phyloP scores from a whole-genome alignment of 345 rosid genomes.

The Linum usitatissimum region DNA sequence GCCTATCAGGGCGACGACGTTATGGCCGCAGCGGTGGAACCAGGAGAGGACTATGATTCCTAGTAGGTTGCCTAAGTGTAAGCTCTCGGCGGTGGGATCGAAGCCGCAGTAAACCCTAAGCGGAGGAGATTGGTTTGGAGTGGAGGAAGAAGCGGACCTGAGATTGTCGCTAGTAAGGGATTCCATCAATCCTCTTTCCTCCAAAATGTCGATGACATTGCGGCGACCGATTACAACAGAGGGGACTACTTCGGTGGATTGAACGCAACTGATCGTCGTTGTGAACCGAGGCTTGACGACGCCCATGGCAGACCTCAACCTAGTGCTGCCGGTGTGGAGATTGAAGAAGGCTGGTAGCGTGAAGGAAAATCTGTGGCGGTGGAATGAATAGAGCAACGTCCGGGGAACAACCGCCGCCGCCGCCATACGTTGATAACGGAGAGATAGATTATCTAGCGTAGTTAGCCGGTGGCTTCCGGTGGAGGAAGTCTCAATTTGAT shows the following conservation, averaged over 20 bases:
- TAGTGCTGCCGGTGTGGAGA: constrained; percentile 10
- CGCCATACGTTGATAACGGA: background rate
- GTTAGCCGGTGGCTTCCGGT: background rate
- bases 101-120: constrained; percentile 80
- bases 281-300: constrained; percentile 19
- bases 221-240: constrained; percentile 18
- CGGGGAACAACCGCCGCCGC: constrained; percentile 23
- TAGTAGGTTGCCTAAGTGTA: constrained; percentile 85
- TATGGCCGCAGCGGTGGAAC: constrained; percentile 86
- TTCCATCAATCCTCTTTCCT: constrained; percentile 77
- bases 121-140: constrained; percentile 25
- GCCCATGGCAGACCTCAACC: constrained; percentile 4
- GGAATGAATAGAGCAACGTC: constrained; percentile 21
- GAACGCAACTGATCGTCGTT: constrained; percentile 27
- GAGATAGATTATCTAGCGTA: background rate
- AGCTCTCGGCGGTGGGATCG: constrained; percentile 90
- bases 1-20: constrained; percentile 75
- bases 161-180: constrained; percentile 67
- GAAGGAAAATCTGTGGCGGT: constrained; percentile 23
- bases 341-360: constrained; percentile 10
- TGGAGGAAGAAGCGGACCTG: constrained; percentile 50
- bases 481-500: background rate
- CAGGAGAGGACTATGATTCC: constrained; percentile 91
- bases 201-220: constrained; percentile 60
- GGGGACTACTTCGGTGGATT: constrained; percentile 17